These are phyloP conservation scores for Boletus subcaerulescens DNA, from an alignment of 768 basidiomycete species.

Conservation along the genomic window DNA sequence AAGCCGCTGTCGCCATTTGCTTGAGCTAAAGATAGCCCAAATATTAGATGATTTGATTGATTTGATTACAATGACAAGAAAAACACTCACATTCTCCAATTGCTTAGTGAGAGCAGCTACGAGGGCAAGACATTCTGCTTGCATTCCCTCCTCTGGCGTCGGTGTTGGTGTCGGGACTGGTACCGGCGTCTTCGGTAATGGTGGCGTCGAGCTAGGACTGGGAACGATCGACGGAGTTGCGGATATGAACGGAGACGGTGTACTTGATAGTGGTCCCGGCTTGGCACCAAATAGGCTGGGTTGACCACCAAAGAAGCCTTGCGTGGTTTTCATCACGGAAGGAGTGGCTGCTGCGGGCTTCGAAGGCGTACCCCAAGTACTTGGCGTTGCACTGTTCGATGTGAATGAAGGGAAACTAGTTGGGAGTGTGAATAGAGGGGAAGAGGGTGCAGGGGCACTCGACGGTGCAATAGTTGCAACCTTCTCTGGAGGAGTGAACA, in stretches of 20 bases:
- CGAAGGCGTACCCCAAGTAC: slow-evolving; percentile 2
- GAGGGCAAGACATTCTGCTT: slow-evolving; percentile 57
- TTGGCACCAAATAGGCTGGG: slow-evolving; percentile 7
- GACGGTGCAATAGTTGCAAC: slow-evolving; percentile 2
- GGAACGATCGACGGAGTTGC: background rate
- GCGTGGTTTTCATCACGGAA: background rate
- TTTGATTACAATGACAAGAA: background rate
- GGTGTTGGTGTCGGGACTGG: slow-evolving; percentile 13
- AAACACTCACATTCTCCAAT: slow-evolving; percentile 52
- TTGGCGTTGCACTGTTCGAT: slow-evolving; percentile 2
- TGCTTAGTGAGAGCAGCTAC: slow-evolving; percentile 47
- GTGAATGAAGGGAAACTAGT: slow-evolving; percentile 10
- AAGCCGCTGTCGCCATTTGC: slow-evolving; percentile 37
- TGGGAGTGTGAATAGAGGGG: slow-evolving; percentile 9
- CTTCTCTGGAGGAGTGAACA: background rate
- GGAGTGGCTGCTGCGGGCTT: slow-evolving; percentile 3
- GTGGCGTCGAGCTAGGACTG: slow-evolving; percentile 2
- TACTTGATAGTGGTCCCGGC: background rate
- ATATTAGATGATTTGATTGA: background rate
- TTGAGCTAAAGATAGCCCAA: slow-evolving; percentile 38
- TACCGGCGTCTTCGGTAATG: background rate
- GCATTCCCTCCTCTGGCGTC: slow-evolving; percentile 58
- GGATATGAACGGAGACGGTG: slow-evolving; percentile 1
- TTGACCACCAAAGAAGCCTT: slow-evolving; percentile 11
- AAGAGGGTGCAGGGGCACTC: background rate